Percentiles rank a stretch among this genome's conserved stretches.
phyloP scores from a whole-genome alignment of 805 yeast genomes.

The Lipomyces lipofer region DNA sequence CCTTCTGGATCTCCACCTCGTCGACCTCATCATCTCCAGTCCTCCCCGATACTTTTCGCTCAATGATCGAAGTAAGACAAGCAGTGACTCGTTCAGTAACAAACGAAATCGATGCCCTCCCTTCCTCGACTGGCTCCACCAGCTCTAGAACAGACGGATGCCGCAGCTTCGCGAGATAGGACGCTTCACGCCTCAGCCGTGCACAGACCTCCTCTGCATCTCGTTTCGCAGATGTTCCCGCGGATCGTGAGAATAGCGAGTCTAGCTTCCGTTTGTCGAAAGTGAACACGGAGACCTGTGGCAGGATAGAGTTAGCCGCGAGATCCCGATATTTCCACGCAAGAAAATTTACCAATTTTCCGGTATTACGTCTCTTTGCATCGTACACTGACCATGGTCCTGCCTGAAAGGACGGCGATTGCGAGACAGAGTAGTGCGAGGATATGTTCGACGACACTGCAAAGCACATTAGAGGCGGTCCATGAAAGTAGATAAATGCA shows the following conservation, averaged over 20 bases:
- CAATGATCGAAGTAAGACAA: conserved; percentile 50
- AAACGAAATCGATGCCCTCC: conserved; percentile 71
- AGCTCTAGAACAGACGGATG: conserved; percentile 87
- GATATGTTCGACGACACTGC: conserved; percentile 29
- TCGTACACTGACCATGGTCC: conserved; percentile 86
- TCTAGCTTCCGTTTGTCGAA: conserved; percentile 81
- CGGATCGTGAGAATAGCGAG: conserved; percentile 51
- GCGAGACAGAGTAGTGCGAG: conserved; percentile 61
- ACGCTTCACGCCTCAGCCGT: conserved; percentile 64
- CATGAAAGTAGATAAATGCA: background rate
- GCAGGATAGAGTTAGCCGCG: conserved; percentile 12
- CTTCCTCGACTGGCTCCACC: conserved; percentile 87
- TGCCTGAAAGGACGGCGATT: conserved; percentile 66
- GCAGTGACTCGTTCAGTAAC: conserved; percentile 78
- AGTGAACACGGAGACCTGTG: conserved; percentile 74
- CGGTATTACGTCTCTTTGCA: conserved; percentile 68
- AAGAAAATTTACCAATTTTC: conserved; percentile 40
- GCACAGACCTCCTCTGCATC: conserved; percentile 63
- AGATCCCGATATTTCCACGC: background rate
- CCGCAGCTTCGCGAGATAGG: conserved; percentile 72
- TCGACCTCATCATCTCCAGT: conserved; percentile 54
- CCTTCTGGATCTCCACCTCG: conserved; percentile 59
- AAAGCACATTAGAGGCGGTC: background rate
- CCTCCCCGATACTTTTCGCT: conserved; percentile 35
- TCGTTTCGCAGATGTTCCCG: conserved; percentile 51